phyloP scores from a whole-genome alignment of 768 basidiomycete genomes.

The Tubosaeta brunneosetosa region DNA sequence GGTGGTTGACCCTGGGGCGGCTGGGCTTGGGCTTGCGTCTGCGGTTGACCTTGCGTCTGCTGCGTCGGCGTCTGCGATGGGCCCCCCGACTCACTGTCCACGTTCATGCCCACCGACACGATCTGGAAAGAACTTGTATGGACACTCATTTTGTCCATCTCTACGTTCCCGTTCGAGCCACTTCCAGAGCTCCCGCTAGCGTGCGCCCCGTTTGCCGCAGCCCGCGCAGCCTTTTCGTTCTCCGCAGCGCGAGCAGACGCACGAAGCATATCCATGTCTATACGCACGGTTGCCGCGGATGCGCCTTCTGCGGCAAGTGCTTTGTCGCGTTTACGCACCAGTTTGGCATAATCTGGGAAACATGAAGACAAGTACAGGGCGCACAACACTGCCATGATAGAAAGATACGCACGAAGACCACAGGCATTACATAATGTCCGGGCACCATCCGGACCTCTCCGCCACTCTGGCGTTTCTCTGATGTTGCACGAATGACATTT shows the following conservation, averaged over 20 bases:
- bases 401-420: constrained; percentile 55
- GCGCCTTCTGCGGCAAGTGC: constrained; percentile 51
- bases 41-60: neutral
- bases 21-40: neutral
- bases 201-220: constrained; percentile 28
- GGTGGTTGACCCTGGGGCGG: constrained; percentile 4
- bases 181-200: constrained; percentile 13
- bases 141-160: constrained; percentile 31
- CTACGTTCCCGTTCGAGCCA: constrained; percentile 6
- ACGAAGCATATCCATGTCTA: constrained; percentile 73
- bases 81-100: constrained; percentile 16
- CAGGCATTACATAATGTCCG: constrained; percentile 83
- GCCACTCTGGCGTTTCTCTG: constrained; percentile 85
- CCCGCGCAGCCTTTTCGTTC: constrained; percentile 24
- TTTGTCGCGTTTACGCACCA: constrained; percentile 77
- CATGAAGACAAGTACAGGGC: neutral
- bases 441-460: constrained; percentile 79
- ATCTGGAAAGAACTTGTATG: constrained; percentile 65
- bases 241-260: constrained; percentile 65
- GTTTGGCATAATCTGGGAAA: constrained; percentile 69
- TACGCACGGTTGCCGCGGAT: constrained; percentile 38
- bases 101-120: constrained; percentile 17
- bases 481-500: constrained; percentile 89
- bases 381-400: neutral
- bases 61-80: neutral